Evolutionary conservation across 805 yeast genomes (phyloP), one percentile per base, ranked within the genome.

Genomic region (Schwanniomyces occidentalis): DNA sequence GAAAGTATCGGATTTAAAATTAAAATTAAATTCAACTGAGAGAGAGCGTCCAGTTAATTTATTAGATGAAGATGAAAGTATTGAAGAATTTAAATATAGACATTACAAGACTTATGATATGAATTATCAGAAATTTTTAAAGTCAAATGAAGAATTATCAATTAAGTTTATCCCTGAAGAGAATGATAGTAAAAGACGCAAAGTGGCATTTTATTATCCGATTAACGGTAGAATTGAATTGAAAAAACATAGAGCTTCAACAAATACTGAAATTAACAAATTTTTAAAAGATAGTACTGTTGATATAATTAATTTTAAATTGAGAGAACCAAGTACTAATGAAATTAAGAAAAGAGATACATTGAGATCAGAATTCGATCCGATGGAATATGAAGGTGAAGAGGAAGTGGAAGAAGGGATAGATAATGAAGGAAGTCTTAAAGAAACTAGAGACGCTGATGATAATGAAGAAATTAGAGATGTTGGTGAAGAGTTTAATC

Each of bases 31-130:
- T 23, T 63, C 71, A 2, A 78, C 54, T 35, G 69, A 42, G 53
- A 71, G 50, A 48, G 74, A 50, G 66, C 74, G 46, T 58, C 72
- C 71, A 2, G 59, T 53, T 23, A 57, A 54, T 36, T 47, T 61
- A 33, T 57, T 65, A 27, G 69, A 68, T 30, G 80, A 75, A 39
- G 78, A 76, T 30, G 61, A 63, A 5, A 52, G 54, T 19, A 47
- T 53, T 33, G 63, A 60, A 32, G 63, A 71, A 2, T 84, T 67
- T 59, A 67, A 73, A 36, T 86, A 77, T 55, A 69, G 71, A 30
- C 85, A 85, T 51, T 61, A 72, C 29, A 82, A 88, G 60, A 95
- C 90, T 57, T 88, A 83, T 54, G 95, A 89, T 49, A 77, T 88
- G 72, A 77, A 74, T 40, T 65, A 67, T 49, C 69, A 63, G 30